phyloP scores from a whole-genome alignment of 1,139 yeast genomes.

The Taphrina betulina region DNA sequence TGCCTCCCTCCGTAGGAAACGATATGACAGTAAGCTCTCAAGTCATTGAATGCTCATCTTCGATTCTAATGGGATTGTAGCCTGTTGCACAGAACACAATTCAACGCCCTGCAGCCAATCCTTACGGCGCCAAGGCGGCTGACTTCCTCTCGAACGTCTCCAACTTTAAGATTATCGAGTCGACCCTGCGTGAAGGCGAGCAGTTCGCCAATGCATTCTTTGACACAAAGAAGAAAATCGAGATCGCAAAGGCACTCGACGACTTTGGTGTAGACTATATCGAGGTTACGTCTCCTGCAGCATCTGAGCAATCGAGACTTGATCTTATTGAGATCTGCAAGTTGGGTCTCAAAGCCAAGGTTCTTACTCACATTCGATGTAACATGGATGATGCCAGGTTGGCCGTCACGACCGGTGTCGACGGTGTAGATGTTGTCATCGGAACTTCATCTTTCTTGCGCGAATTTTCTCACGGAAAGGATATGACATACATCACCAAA shows the following conservation, averaged over 20 bases:
- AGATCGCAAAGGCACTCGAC: conserved; percentile 94
- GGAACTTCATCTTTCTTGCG: conserved; percentile 96
- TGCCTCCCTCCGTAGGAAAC: conserved; percentile 32
- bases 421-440: conserved; percentile 97
- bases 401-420: conserved; percentile 97
- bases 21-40: conserved; percentile 18
- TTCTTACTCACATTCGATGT: conserved; percentile 61
- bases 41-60: background rate
- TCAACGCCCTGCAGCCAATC: conserved; percentile 50
- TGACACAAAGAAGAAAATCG: conserved; percentile 91
- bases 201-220: conserved; percentile 98
- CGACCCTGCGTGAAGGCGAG: conserved; percentile 96
- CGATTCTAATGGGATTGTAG: background rate
- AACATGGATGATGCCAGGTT: conserved; percentile 98
- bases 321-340: conserved; percentile 99
- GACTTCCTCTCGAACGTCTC: conserved; percentile 88
- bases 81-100: conserved; percentile 22
- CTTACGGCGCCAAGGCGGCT: conserved; percentile 94
- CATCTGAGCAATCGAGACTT: conserved; percentile 85
- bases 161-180: conserved; percentile 87
- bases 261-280: conserved; percentile 98
- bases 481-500: conserved; percentile 97
- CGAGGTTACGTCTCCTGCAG: conserved; percentile 96
- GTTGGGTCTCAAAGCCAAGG: conserved; percentile 92
- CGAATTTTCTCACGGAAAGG: conserved; percentile 96